phyloP scores from a whole-genome alignment of 352 stramenopile genomes.

The Phytophthora quininea region DNA sequence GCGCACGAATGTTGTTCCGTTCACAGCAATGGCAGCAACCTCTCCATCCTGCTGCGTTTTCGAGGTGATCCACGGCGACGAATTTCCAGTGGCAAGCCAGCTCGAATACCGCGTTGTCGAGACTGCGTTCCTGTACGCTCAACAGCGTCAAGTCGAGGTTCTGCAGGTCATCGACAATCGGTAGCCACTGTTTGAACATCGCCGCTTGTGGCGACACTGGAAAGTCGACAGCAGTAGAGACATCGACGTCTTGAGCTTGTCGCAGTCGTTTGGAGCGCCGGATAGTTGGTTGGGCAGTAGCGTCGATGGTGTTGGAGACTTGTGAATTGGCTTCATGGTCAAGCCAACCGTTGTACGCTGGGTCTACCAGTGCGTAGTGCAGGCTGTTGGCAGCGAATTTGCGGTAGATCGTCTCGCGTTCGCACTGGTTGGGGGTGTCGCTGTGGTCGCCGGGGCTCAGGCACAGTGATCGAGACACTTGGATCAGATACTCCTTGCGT shows the following conservation, averaged over 20 bases:
- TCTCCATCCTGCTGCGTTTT: conserved; percentile 27
- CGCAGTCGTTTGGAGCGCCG: conserved; percentile 20
- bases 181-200: conserved; percentile 40
- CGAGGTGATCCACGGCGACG: conserved; percentile 21
- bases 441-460: background rate
- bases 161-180: conserved; percentile 39
- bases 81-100: conserved; percentile 37
- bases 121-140: conserved; percentile 17
- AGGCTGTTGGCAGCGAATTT: conserved; percentile 38
- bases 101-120: conserved; percentile 16
- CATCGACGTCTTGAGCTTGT: conserved; percentile 13
- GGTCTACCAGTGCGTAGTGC: conserved; percentile 48
- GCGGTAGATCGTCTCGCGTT: conserved; percentile 19
- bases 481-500: conserved; percentile 40
- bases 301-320: background rate
- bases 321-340: background rate
- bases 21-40: conserved; percentile 21
- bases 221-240: conserved; percentile 3
- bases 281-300: conserved; percentile 4
- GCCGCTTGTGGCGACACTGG: conserved; percentile 9
- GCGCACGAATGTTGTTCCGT: conserved; percentile 33
- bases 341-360: conserved; percentile 28
- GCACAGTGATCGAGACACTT: conserved; percentile 28
- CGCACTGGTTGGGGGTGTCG: background rate
- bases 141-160: conserved; percentile 43